Conservation (phyloP, 2,329 filamentous ascomycete genomes). For the Hysterium pulicare region DNA sequence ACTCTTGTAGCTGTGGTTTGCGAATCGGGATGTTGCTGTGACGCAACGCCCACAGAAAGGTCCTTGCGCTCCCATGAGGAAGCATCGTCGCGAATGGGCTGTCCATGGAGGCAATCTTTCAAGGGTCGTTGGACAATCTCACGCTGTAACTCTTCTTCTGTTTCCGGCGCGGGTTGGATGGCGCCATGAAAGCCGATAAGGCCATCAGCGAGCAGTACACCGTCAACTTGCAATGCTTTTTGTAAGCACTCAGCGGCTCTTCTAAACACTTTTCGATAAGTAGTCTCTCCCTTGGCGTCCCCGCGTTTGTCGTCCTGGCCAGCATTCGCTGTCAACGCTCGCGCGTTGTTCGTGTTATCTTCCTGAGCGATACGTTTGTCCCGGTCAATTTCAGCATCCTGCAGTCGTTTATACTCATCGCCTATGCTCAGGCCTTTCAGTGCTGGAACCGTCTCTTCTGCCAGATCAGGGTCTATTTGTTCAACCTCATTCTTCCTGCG, state of each 20-base stretch:
- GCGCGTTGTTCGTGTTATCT: neutral
- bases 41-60: neutral
- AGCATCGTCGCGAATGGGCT: neutral
- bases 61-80: neutral
- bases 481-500: neutral
- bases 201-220: conserved; percentile 16
- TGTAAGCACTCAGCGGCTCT: conserved; percentile 13
- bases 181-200: conserved; percentile 14
- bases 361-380: neutral
- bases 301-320: neutral
- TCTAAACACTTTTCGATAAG: conserved; percentile 14
- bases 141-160: conserved; percentile 12
- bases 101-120: neutral
- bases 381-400: neutral
- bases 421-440: neutral
- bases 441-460: neutral
- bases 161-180: conserved; percentile 9
- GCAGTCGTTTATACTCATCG: neutral
- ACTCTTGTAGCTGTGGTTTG: neutral
- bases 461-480: neutral
- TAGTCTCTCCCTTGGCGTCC: conserved; percentile 6
- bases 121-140: conserved; percentile 2
- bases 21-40: neutral
- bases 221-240: conserved; percentile 11
- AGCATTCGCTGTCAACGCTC: neutral